Evolutionary conservation across 2,329 filamentous ascomycete genomes (phyloP).

Genomic region (Colletotrichum sp.): DNA sequence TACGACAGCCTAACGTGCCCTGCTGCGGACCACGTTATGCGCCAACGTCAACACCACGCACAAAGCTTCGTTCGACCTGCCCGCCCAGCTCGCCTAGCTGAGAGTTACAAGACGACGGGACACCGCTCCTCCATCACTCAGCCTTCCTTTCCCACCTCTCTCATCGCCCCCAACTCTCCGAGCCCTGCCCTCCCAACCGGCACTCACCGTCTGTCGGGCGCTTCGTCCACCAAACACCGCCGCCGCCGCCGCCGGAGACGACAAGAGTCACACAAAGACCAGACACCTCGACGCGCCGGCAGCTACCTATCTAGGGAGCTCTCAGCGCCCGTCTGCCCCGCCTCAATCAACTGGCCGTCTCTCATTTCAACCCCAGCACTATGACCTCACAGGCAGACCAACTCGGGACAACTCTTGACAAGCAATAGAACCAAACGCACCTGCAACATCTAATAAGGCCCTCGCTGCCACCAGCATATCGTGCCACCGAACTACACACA

Average conservation of each 20-base stretch:
- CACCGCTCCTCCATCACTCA: background rate
- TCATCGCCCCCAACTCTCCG: background rate
- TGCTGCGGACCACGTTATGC: constrained; percentile 2
- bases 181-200: background rate
- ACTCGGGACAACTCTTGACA: background rate
- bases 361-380: constrained; percentile 8
- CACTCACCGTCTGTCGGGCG: background rate
- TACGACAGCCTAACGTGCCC: constrained; percentile 4
- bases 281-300: background rate
- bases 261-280: background rate
- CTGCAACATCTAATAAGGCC: background rate
- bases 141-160: background rate
- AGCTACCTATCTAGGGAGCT: background rate
- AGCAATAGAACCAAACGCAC: background rate
- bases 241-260: background rate
- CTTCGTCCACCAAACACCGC: constrained; percentile 10
- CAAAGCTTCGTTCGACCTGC: background rate
- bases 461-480: background rate
- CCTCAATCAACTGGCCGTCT: background rate
- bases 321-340: background rate
- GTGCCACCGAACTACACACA: background rate
- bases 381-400: constrained; percentile 21
- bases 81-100: background rate
- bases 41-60: constrained; percentile 18
- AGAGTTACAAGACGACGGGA: background rate